phyloP scores from a whole-genome alignment of 805 yeast species.

The Clavispora carvajalis region DNA sequence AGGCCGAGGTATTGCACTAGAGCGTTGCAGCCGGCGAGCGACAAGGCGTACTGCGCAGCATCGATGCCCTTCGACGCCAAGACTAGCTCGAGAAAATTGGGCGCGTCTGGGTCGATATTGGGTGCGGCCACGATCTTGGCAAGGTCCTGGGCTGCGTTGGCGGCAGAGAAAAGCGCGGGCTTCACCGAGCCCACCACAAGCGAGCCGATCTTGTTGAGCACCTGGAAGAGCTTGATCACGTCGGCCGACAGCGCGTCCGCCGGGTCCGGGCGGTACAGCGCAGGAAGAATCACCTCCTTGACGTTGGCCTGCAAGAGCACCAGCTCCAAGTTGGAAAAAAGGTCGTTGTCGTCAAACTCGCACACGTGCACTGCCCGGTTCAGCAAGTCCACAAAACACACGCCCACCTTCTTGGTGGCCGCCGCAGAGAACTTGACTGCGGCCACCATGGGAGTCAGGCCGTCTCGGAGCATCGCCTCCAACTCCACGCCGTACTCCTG shows the following conservation, averaged over 20 bases:
- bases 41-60: slow-evolving; percentile 40
- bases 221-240: slow-evolving; percentile 57
- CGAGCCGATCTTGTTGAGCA: slow-evolving; percentile 69
- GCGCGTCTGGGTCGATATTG: slow-evolving; percentile 23
- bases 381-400: slow-evolving; percentile 73
- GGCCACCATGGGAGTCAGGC: slow-evolving; percentile 37
- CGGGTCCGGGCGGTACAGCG: slow-evolving; percentile 30
- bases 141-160: slow-evolving; percentile 75
- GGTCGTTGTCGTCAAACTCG: slow-evolving; percentile 83
- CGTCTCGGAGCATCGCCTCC: slow-evolving; percentile 59
- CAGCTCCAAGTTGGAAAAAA: slow-evolving; percentile 81
- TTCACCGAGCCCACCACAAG: slow-evolving; percentile 62
- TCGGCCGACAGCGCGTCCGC: slow-evolving; percentile 44
- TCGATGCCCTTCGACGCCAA: slow-evolving; percentile 52
- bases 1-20: slow-evolving; percentile 64
- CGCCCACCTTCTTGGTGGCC: slow-evolving; percentile 56
- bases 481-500: slow-evolving; percentile 34
- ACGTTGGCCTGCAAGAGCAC: slow-evolving; percentile 84
- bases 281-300: slow-evolving; percentile 71
- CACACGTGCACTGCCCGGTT: slow-evolving; percentile 60
- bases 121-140: slow-evolving; percentile 51
- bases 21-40: slow-evolving; percentile 64
- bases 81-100: slow-evolving; percentile 32
- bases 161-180: slow-evolving; percentile 51
- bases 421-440: slow-evolving; percentile 31